Conservation (phyloP, 2,329 filamentous ascomycete species). For the Colletotrichum echinochloae region DNA sequence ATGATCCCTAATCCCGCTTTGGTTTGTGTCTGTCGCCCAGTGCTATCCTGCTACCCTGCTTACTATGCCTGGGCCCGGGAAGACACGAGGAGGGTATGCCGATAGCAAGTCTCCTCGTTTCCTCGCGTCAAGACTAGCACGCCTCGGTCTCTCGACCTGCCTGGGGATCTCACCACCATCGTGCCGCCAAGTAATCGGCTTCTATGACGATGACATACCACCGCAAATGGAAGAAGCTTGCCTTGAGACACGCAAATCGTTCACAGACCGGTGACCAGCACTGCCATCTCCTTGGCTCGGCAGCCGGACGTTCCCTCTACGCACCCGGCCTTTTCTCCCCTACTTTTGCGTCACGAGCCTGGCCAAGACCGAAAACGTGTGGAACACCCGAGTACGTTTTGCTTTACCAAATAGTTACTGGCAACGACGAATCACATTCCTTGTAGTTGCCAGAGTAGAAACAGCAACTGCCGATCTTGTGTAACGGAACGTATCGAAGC, state of each 20-base stretch:
- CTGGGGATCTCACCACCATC: background rate
- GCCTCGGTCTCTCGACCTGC: background rate
- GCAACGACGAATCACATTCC: background rate
- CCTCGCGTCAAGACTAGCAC: background rate
- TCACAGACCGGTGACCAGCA: background rate
- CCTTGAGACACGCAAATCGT: conserved; percentile 22
- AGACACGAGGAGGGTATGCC: background rate
- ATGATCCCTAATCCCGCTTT: too few species aligned
- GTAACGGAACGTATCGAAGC: background rate
- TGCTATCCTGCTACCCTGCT: too few species aligned
- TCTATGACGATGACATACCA: conserved; percentile 18
- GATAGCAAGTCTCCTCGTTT: background rate
- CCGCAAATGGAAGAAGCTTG: conserved; percentile 24
- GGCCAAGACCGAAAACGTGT: conserved; percentile 22
- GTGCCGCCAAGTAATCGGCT: conserved; percentile 8
- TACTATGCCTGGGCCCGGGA: too few species aligned
- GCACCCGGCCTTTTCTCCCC: background rate
- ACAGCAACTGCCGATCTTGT: background rate
- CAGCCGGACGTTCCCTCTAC: too few species aligned
- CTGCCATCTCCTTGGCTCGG: background rate
- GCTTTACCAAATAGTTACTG: background rate
- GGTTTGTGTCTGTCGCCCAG: background rate
- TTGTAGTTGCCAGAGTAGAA: too few species aligned
- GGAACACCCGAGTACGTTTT: background rate
- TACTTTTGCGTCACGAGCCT: background rate